These are phyloP conservation scores for Candida germanica DNA, from an alignment of 805 yeast species.

Conservation along the genomic window DNA sequence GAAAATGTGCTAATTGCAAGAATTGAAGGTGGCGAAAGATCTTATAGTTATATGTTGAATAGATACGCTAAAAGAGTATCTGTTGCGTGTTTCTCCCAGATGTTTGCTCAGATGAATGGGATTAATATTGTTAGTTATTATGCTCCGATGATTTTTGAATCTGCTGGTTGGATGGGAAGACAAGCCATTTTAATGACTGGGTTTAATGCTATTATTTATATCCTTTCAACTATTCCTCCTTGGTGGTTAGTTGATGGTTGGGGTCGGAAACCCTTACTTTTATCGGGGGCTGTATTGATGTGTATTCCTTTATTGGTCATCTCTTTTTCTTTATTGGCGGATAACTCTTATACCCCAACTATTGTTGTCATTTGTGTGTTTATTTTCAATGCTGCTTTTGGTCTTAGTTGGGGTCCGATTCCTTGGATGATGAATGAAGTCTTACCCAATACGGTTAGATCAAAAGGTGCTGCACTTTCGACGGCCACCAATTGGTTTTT, in stretches of 20 bases:
- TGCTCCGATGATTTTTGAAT: constrained; percentile 91
- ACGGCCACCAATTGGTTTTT: constrained; percentile 94
- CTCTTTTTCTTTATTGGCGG: constrained; percentile 46
- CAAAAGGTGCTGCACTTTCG: constrained; percentile 86
- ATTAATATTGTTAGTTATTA: constrained; percentile 90
- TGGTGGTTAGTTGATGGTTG: constrained; percentile 88
- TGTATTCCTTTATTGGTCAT: constrained; percentile 64
- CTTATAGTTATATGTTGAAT: constrained; percentile 72
- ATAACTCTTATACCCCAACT: constrained; percentile 53
- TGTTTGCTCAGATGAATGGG: constrained; percentile 92
- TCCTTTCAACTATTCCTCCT: constrained; percentile 72
- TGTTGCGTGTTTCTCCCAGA: constrained; percentile 86
- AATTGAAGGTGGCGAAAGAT: constrained; percentile 71
- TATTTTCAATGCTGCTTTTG: constrained; percentile 79
- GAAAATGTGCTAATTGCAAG: constrained; percentile 74
- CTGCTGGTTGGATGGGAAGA: constrained; percentile 92
- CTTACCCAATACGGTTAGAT: constrained; percentile 77
- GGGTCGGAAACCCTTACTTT: constrained; percentile 86
- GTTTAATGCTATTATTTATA: constrained; percentile 43
- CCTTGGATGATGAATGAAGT: constrained; percentile 93
- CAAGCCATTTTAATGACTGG: constrained; percentile 91
- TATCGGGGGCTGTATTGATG: constrained; percentile 80
- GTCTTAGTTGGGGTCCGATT: constrained; percentile 91
- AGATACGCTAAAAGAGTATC: constrained; percentile 74
- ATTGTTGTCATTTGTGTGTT: constrained; percentile 75